Base-by-base conservation (phyloP, 192 early-diverging fungal species). In the Entomortierella chlamydospora region DNA sequence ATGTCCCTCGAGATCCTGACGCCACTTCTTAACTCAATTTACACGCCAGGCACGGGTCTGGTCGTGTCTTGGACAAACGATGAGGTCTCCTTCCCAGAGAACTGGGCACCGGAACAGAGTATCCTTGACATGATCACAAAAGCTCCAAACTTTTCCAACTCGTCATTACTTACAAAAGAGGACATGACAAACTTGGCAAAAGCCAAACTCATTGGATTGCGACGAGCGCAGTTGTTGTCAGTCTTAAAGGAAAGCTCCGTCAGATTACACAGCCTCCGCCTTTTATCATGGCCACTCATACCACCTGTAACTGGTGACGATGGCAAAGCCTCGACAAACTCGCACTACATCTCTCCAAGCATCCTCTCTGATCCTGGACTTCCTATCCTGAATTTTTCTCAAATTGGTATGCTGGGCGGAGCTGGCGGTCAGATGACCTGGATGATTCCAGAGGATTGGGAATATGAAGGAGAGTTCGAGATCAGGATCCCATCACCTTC, bases 391-490 rank as follows among this genome's bases (percentile, higher is more conserved):
- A 57, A 64, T 7, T 25, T 52, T 25, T 49, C 66, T 30, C 23
- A 42, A 11, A 17, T 60, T 10, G 54, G 45, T 11, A 57, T 79
- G n/a, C 8, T 37, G 25, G 50, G 68, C 9, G 39, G n/a, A 12
- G 11, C 55, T 20, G 61, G 68, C 18, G 76, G 68, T 10, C 49
- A 59, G 30, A 8, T 70, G 41, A 56, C 34, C 8, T 79, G 76
- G 76, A 59, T 37, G 39, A 66, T 79, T 65, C 76, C 76, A 50
- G 62, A 64, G 28, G 63, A 79, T 52, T 79, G 76, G 76, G 56
- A 54, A 33, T 70, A 70, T 31, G 76, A 79, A 57, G 76, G 76
- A 0, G 76, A 70, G 53, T 79, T 79, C 34, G 68, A 79, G 57
- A 66, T 79, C 41, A 34, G 45, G 50, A 64, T 70, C 41, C 66